phyloP scores from a whole-genome alignment of 495 filamentous ascomycete genomes.

The Evansstolkia leycettana region DNA sequence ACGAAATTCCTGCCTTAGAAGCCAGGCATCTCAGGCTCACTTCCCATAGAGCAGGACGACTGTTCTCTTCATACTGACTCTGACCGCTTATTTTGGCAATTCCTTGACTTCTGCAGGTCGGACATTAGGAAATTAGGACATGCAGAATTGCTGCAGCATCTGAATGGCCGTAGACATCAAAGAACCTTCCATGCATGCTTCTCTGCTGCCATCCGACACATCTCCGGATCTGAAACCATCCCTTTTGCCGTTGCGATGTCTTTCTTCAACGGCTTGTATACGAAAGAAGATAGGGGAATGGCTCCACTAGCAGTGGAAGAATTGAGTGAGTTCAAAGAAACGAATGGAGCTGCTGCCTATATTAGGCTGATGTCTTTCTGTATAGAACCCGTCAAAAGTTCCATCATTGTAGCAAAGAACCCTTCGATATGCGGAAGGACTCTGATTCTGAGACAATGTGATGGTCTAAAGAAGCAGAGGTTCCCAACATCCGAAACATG shows the following conservation, averaged over 20 bases:
- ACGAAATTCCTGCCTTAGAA: too few relatives aligned
- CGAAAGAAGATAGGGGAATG: too few relatives aligned
- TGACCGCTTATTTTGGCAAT: background rate
- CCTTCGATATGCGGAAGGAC: background rate
- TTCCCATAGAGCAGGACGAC: background rate
- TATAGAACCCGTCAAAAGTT: too few relatives aligned
- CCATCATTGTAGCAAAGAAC: too few relatives aligned
- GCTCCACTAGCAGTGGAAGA: background rate
- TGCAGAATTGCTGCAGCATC: background rate
- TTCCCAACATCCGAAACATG: conserved; percentile 7
- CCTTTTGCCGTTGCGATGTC: conserved; percentile 7
- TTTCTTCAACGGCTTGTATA: background rate
- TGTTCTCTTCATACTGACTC: background rate
- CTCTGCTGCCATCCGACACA: conserved; percentile 20
- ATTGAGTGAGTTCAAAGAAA: background rate
- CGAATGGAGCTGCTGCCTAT: too few relatives aligned
- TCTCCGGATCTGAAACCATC: too few relatives aligned
- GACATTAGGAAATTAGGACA: too few relatives aligned
- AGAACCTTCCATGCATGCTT: conserved; percentile 31
- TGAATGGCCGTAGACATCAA: conserved; percentile 5
- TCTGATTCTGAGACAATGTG: background rate
- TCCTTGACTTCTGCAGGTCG: background rate
- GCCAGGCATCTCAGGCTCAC: background rate
- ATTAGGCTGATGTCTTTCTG: too few relatives aligned
- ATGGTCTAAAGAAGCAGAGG: background rate